Conservation (phyloP, 495 filamentous ascomycete species). For the Penicillium odoratum region DNA sequence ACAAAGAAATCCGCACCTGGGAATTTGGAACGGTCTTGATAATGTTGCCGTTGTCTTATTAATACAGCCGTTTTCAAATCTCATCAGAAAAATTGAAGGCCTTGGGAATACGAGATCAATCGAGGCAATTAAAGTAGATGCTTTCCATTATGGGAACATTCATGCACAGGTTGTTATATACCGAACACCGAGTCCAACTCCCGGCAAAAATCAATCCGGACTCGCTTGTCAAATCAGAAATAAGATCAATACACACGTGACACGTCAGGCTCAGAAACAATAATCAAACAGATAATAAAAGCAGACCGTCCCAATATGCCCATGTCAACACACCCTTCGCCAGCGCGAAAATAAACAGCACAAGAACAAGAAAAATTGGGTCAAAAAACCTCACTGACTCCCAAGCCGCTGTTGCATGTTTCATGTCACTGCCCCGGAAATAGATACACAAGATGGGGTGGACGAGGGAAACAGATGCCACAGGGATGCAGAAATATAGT, state of each 20-base stretch:
- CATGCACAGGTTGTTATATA: conserved; percentile 27
- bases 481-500: conserved; percentile 9
- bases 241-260: conserved; percentile 31
- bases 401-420: conserved; percentile 21
- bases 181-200: conserved; percentile 24
- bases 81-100: too few relatives aligned
- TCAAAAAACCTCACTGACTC: conserved; percentile 17
- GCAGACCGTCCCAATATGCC: conserved; percentile 23
- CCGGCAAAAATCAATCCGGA: conserved; percentile 18
- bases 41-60: background rate
- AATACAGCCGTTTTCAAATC: background rate
- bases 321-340: conserved; percentile 19
- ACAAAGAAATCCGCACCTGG: background rate
- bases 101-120: too few relatives aligned
- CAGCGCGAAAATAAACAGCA: conserved; percentile 6
- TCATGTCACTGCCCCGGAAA: conserved; percentile 8
- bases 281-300: conserved; percentile 23
- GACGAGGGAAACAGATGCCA: background rate
- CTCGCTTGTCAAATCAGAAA: conserved; percentile 20
- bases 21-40: background rate
- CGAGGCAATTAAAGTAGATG: background rate
- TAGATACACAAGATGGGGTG: conserved; percentile 14
- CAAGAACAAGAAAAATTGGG: conserved; percentile 8
- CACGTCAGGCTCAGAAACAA: conserved; percentile 30
- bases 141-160: conserved; percentile 9